Base-by-base conservation (phyloP, 2,329 filamentous ascomycete genomes). In the Aspergillus versicolor region DNA sequence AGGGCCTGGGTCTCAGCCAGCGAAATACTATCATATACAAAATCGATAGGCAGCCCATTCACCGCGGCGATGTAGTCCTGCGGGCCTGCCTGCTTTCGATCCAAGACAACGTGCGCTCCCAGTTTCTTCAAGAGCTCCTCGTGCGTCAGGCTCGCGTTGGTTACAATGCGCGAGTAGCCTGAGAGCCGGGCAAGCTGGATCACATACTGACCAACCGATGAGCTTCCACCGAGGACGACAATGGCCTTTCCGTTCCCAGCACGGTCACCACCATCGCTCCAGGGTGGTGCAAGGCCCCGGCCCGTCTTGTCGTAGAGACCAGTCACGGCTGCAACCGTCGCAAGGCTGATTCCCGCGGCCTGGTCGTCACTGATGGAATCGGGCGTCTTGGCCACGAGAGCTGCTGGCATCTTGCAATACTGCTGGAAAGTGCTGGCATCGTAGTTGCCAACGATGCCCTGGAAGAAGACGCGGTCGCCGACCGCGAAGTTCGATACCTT, bases 341-440 rank as follows among this genome's bases (percentile, higher is more conserved):
- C 62, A 3, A 68, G 52, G n/a, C 59, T 63, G 40, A 73, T 53
- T 0, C 69, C 70, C 11, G 63, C 57, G 2, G 67, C 72, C 27
- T 75, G 49, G 8, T 75, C 63, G 27, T 72, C 65, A 24, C 45
- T 70, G 43, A 72, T 65, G 15, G 27, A 65, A 7, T 44, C 49
- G 2, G 74, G 74, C 0, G 71, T 70, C 54, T 70, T 72, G 24
- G 60, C 67, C 1, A 73, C 63, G 2, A 75, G 64, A 7, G 62
- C 64, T 0, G 69, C 70, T 4, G 69, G 68, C 56, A 73, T 71
- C 40, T 69, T 70, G 61, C 67, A 67, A 57, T 75, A 76, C 52
- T 75, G 68, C 59, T 76, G 74, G 61, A 75, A 75, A 1, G 73
- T 73, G 2, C 61, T 66, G 1, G 62, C 61, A 44, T 72, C 61